Conservation (phyloP, 2,329 filamentous ascomycete genomes). For the Pyrenophora seminiperda region DNA sequence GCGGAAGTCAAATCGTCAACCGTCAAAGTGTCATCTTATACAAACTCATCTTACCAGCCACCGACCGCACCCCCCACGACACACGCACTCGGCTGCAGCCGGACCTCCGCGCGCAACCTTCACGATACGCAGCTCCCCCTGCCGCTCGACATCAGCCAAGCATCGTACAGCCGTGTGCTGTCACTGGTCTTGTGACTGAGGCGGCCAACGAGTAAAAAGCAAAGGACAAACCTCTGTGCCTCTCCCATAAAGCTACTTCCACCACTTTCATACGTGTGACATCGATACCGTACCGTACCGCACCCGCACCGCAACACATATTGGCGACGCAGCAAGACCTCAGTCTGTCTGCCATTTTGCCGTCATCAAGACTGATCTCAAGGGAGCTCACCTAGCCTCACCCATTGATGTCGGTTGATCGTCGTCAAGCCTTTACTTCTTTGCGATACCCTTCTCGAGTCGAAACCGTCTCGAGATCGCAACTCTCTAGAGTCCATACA, state of each 20-base stretch:
- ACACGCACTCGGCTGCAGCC: constrained; percentile 34
- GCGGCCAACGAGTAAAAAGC: constrained; percentile 32
- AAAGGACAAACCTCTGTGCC: constrained; percentile 22
- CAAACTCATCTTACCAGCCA: constrained; percentile 26
- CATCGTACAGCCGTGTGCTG: constrained; percentile 35
- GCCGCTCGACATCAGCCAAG: constrained; percentile 34
- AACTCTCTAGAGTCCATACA: constrained; percentile 62
- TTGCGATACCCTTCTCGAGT: constrained; percentile 62
- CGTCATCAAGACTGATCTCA: constrained; percentile 20
- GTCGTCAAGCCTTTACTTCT: constrained; percentile 59
- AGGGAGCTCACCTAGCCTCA: constrained; percentile 37
- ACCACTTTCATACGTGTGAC: constrained; percentile 27
- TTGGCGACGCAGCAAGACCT: constrained; percentile 27
- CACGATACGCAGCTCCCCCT: constrained; percentile 26
- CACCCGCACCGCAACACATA: no score
- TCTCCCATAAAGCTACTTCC: constrained; percentile 32
- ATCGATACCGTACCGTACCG: constrained; percentile 27
- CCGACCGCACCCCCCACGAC: constrained; percentile 38
- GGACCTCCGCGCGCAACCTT: constrained; percentile 24
- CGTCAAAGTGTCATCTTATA: constrained; percentile 22
- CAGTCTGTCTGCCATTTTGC: constrained; percentile 22
- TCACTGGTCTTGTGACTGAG: constrained; percentile 44
- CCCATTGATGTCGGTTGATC: constrained; percentile 64
- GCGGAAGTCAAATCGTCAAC: constrained; percentile 9
- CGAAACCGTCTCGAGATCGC: constrained; percentile 61